Evolutionary conservation across 1,284 basidiomycete genomes (phyloP), one percentile per base, ranked within the genome.

Genomic region (Fomitiporia mediterranea): DNA sequence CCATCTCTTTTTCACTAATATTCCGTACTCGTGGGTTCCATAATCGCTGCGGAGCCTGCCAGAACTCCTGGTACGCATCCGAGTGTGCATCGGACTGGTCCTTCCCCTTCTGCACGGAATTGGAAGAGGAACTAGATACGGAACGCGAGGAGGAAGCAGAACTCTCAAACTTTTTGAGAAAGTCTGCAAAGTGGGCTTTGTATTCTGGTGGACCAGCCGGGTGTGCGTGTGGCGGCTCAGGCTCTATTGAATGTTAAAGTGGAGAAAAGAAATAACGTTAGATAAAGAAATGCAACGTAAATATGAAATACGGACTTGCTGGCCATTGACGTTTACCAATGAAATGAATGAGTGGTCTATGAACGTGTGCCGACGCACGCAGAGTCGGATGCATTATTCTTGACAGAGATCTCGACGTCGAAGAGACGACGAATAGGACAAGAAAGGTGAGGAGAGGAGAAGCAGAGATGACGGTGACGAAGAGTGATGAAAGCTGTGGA

Each of bases 291-390:
- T n/a, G 30, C 39, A 25, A 42, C 13, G 11, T 27, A 46, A 37
- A 42, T 40, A 47, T 32, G 13, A 43, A n/a, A 32, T 4, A 61
- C 81, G 65, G 60, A 88, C 84, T 72, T 46, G 76, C 70, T 25
- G 83, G 77, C 74, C 79, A 83, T 44, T 73, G 68, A 25, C 89
- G 80, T 72, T 81, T 88, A 52, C 91, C 91, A 17, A 92, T 53
- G 69, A 94, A 94, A 65, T 78, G 80, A 60, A 94, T 94, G 68
- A 91, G 82, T 27, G 91, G 91, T 59, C 68, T 78, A 66, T 72
- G 82, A 63, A 67, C 77, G 71, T 56, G 67, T 61, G 63, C 74
- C 61, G 75, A 71, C 55, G 74, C 65, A 57, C 77, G 75, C 32
- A 78, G 63, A 56, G 79, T 71, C 27, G 79, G 76, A 62, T 74